Evolutionary conservation across 2,329 filamentous ascomycete genomes (phyloP).

Genomic region (Microascus cirrosus): DNA sequence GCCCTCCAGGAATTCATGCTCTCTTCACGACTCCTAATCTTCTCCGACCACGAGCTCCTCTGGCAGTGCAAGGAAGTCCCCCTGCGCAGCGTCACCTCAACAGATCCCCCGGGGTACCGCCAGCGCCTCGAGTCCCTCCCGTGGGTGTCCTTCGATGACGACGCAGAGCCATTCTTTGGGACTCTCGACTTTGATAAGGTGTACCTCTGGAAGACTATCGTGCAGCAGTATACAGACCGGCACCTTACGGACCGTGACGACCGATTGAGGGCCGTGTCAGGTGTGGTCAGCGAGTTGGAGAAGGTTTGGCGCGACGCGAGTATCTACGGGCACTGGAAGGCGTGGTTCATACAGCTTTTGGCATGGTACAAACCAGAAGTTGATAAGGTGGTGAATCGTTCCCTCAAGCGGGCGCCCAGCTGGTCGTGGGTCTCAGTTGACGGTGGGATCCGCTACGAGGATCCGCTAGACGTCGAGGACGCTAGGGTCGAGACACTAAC

Average conservation of each 20-base stretch:
- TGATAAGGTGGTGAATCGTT: background rate
- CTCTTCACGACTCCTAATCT: slow-evolving; percentile 9
- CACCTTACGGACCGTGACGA: slow-evolving; percentile 1
- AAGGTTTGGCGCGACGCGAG: background rate
- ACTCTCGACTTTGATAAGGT: background rate
- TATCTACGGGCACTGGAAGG: background rate
- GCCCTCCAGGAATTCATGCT: slow-evolving; percentile 10
- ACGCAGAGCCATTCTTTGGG: background rate
- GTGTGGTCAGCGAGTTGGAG: background rate
- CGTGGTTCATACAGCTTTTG: background rate
- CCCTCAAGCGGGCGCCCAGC: background rate
- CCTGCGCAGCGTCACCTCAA: slow-evolving; percentile 4
- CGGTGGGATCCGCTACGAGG: background rate
- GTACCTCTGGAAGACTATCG: background rate
- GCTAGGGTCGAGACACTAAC: background rate
- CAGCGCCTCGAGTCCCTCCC: background rate
- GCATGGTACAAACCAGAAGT: background rate
- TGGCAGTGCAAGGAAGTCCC: slow-evolving; percentile 9
- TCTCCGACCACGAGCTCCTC: slow-evolving; percentile 6
- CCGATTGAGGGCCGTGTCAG: background rate
- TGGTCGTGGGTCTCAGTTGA: background rate
- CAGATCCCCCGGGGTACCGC: background rate
- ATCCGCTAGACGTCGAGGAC: background rate
- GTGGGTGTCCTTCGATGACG: background rate
- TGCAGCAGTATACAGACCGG: background rate